Evolutionary conservation across 2,329 filamentous ascomycete genomes (phyloP), one percentile per base, ranked within the genome.

Genomic region (Penicillium verrucosum): DNA sequence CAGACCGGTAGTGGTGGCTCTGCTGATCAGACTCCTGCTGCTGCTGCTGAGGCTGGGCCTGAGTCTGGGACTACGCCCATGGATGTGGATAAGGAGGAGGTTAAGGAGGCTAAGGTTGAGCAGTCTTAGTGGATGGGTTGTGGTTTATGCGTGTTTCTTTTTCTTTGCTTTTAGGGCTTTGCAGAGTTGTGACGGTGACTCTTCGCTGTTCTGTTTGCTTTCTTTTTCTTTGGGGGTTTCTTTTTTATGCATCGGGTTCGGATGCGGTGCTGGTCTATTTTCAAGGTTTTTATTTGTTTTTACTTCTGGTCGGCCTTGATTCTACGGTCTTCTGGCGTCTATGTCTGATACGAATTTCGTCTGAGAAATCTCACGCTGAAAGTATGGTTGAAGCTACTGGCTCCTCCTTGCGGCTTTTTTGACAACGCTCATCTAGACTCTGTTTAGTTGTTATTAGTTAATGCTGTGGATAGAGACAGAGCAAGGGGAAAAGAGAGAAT

Each of bases 61-160:
- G 69, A 69, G 41, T 57, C 64, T 12, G 62, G 64, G 43, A 63
- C 71, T 34, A 73, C 67, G n/a, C 70, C 71, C 11, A 72, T 73
- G 68, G 73, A 75, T 62, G 64, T 75, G 67, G 73, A 75, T 68
- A 60, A 62, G 14, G 71, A 70, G 55, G 70, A 71, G 50, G 61
- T 64, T 32, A 73, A 72, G 57, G 70, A 69, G 54, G 68, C 67
- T 21, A 73, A 72, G 58, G 65, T 65, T 49, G 74, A 77, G 59
- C 61, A 65, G 29, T 51, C 48, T 51, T 58, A 49, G 49, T 50
- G 30, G 10, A 16, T 27, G 44, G 38, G 11, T 8, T 49, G 18
- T 34, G 41, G 52, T 56, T 46, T 21, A n/a, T 54, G 51, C 14
- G 18, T 27, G 23, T 37, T 50, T 60, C 47, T 18, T 61, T 43